A percentile compares a stretch with the other conserved stretches of the same genome.
Evolutionary conservation across 257 asterid species (phyloP).

Genomic region (Primulina huaijiensis): DNA sequence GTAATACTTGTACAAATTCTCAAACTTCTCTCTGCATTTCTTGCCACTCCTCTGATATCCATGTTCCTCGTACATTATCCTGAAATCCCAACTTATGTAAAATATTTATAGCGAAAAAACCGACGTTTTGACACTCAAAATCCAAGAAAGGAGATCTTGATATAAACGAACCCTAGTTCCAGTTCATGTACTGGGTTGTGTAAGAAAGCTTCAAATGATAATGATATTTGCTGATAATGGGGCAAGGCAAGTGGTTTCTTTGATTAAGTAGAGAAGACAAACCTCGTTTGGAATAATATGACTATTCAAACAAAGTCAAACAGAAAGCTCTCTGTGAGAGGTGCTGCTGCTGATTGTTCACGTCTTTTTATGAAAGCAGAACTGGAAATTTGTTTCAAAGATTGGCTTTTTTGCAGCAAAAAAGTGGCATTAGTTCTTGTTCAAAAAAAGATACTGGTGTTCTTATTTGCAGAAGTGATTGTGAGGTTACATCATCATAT

Average conservation of each 20-base stretch:
- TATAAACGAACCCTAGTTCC: constrained; percentile 59
- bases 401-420: constrained; percentile 13
- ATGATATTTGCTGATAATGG: constrained; percentile 34
- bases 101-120: not conserved
- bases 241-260: constrained; percentile 36
- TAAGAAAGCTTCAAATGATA: constrained; percentile 41
- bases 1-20: constrained; percentile 93
- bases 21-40: constrained; percentile 96
- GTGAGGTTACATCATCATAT: not conserved
- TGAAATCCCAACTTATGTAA: constrained; percentile 23
- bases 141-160: constrained; percentile 15
- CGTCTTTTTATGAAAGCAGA: constrained; percentile 23
- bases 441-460: constrained; percentile 1
- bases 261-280: constrained; percentile 27
- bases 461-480: constrained; percentile 4
- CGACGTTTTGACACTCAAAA: not conserved
- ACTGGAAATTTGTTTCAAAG: constrained; percentile 13
- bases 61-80: constrained; percentile 91
- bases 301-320: constrained; percentile 20
- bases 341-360: constrained; percentile 14
- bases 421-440: constrained; percentile 22
- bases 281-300: constrained; percentile 32
- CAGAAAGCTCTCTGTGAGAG: constrained; percentile 4
- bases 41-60: constrained; percentile 92
- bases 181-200: constrained; percentile 22